Conservation (phyloP, 2,329 filamentous ascomycete genomes). For the Calonectria multiphialidica region DNA sequence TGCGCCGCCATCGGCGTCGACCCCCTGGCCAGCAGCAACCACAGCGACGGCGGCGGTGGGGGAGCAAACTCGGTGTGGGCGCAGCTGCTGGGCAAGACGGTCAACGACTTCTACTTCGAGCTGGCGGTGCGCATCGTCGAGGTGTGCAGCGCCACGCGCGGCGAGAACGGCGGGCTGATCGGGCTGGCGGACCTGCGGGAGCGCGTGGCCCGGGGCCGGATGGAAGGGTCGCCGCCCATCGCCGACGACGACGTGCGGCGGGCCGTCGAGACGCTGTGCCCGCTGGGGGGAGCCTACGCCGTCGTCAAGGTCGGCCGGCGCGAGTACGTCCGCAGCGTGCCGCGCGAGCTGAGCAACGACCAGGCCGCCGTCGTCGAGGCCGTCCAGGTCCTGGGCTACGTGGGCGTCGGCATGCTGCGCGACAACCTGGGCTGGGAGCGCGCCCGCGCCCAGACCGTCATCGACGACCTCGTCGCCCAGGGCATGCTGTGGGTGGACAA, state of each 20-base stretch:
- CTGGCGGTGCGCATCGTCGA: constrained; percentile 96
- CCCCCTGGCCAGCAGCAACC: constrained; percentile 74
- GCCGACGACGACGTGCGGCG: constrained; percentile 94
- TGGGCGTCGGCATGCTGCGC: constrained; percentile 90
- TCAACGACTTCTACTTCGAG: constrained; percentile 99
- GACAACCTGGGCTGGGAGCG: constrained; percentile 88
- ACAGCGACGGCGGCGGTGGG: constrained; percentile 53
- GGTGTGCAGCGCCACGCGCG: constrained; percentile 86
- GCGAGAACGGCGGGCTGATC: constrained; percentile 93
- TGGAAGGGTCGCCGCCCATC: constrained; percentile 82
- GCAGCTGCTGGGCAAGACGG: constrained; percentile 88
- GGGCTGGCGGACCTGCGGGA: constrained; percentile 85
- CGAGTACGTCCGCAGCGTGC: constrained; percentile 90
- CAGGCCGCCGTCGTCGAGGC: constrained; percentile 94
- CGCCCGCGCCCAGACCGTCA: constrained; percentile 86
- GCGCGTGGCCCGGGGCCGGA: constrained; percentile 77
- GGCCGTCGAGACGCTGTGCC: constrained; percentile 87
- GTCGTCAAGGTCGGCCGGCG: constrained; percentile 86
- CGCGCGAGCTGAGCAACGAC: constrained; percentile 94
- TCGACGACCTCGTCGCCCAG: constrained; percentile 90
- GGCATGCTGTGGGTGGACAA: constrained; percentile 95
- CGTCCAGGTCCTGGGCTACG: constrained; percentile 88
- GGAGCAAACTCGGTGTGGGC: constrained; percentile 82
- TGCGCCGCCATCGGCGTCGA: constrained; percentile 97
- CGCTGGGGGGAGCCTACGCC: constrained; percentile 88